Evolutionary conservation across 2,329 filamentous ascomycete species (phyloP).

Genomic region (Botrytis aclada): DNA sequence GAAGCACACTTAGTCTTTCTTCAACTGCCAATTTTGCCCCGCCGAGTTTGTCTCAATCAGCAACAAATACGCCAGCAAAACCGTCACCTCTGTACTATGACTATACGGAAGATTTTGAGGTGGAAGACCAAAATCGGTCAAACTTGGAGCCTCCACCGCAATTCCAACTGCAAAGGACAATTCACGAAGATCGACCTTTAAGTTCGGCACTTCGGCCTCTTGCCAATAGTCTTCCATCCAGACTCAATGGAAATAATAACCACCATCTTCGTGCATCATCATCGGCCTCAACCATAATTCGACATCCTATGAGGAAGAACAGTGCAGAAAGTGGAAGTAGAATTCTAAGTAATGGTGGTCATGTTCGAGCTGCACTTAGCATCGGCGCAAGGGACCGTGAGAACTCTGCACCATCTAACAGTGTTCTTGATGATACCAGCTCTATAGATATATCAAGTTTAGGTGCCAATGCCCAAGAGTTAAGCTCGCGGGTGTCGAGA

Average conservation of each 20-base stretch:
- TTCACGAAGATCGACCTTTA: constrained; percentile 34
- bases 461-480: constrained; percentile 28
- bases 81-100: constrained; percentile 38
- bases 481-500: constrained; percentile 31
- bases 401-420: neutral
- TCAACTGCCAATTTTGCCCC: constrained; percentile 34
- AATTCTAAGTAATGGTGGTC: neutral
- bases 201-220: constrained; percentile 24
- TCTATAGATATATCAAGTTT: constrained; percentile 25
- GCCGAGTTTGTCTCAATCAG: constrained; percentile 25
- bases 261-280: constrained; percentile 24
- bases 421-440: constrained; percentile 16
- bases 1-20: constrained; percentile 34
- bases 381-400: neutral
- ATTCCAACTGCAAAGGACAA: constrained; percentile 34
- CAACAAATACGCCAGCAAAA: constrained; percentile 34
- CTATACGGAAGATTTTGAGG: constrained; percentile 39
- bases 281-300: constrained; percentile 22
- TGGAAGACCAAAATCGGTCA: constrained; percentile 26
- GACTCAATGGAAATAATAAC: constrained; percentile 14
- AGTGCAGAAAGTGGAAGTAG: neutral
- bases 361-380: neutral
- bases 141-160: constrained; percentile 29
- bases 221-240: constrained; percentile 8
- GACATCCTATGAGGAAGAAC: constrained; percentile 14